phyloP scores from a whole-genome alignment of 75 land plant species.

The Picea sitchensis region DNA sequence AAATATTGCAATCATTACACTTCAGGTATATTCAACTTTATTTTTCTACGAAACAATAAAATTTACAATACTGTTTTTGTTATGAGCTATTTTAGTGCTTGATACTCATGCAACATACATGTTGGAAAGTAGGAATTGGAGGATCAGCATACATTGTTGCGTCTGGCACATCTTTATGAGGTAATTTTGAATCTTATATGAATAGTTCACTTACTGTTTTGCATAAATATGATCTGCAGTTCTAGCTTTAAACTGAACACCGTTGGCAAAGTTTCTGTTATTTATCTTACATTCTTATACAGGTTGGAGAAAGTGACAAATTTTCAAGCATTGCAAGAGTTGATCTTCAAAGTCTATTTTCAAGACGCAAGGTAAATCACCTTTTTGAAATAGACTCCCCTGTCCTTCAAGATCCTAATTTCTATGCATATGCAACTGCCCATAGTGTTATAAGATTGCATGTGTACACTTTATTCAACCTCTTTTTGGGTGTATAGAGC shows the following conservation, averaged over 20 bases:
- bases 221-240: background rate
- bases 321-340: constrained; percentile 7
- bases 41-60: background rate
- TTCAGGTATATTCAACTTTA: constrained; percentile 23
- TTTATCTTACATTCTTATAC: background rate
- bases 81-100: background rate
- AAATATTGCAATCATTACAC: constrained; percentile 38
- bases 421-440: no score
- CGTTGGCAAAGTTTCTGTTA: background rate
- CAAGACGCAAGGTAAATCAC: constrained; percentile 6
- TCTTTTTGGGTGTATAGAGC: no score
- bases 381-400: no score
- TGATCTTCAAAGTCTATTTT: constrained; percentile 11
- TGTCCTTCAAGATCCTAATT: no score
- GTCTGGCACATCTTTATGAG: constrained; percentile 43
- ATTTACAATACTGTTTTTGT: background rate
- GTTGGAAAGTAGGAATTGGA: constrained; percentile 23
- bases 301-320: constrained; percentile 10
- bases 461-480: no score
- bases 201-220: background rate
- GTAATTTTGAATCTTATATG: constrained; percentile 11
- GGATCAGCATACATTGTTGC: constrained; percentile 23
- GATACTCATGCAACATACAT: background rate
- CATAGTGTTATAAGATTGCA: no score
- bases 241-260: no score